Percentiles rank a stretch among this genome's conserved stretches.
These are phyloP conservation scores for Sodiomyces alkalinus DNA, from an alignment of 2,329 filamentous ascomycete genomes.

Conservation along the genomic window DNA sequence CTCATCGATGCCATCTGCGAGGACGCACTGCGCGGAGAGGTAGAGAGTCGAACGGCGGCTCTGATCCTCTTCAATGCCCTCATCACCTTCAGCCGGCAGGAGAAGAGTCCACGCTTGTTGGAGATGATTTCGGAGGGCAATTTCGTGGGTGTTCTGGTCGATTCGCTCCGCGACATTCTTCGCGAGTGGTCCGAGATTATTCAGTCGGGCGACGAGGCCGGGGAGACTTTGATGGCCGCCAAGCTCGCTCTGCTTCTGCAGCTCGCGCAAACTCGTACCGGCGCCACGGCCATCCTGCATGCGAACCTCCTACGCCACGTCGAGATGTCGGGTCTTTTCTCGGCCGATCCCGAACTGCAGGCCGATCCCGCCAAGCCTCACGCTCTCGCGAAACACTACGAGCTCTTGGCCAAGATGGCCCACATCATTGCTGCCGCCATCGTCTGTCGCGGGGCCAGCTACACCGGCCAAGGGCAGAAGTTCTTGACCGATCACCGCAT, in stretches of 20 bases:
- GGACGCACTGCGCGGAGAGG: slow-evolving; percentile 76
- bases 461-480: slow-evolving; percentile 60
- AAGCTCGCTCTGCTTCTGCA: slow-evolving; percentile 72
- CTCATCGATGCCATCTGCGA: slow-evolving; percentile 82
- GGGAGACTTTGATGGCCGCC: slow-evolving; percentile 45
- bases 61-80: slow-evolving; percentile 71
- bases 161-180: slow-evolving; percentile 67
- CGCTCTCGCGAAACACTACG: slow-evolving; percentile 69
- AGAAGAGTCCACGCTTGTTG: slow-evolving; percentile 60
- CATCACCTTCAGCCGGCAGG: slow-evolving; percentile 55
- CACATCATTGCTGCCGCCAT: slow-evolving; percentile 73
- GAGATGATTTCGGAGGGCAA: slow-evolving; percentile 74
- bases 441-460: slow-evolving; percentile 67
- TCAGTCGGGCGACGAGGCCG: slow-evolving; percentile 24
- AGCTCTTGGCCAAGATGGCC: slow-evolving; percentile 63
- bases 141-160: slow-evolving; percentile 79
- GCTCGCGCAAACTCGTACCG: slow-evolving; percentile 69
- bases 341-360: slow-evolving; percentile 83
- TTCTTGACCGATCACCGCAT: slow-evolving; percentile 75
- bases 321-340: slow-evolving; percentile 71
- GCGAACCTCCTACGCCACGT: slow-evolving; percentile 75
- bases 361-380: slow-evolving; percentile 55
- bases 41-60: slow-evolving; percentile 70
- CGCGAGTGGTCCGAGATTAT: slow-evolving; percentile 50
- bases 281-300: slow-evolving; percentile 76